A percentile compares a stretch with the other conserved stretches of the same genome.
Conservation (phyloP, 1,139 yeast species). For the Arxiozyma slooffiae region DNA sequence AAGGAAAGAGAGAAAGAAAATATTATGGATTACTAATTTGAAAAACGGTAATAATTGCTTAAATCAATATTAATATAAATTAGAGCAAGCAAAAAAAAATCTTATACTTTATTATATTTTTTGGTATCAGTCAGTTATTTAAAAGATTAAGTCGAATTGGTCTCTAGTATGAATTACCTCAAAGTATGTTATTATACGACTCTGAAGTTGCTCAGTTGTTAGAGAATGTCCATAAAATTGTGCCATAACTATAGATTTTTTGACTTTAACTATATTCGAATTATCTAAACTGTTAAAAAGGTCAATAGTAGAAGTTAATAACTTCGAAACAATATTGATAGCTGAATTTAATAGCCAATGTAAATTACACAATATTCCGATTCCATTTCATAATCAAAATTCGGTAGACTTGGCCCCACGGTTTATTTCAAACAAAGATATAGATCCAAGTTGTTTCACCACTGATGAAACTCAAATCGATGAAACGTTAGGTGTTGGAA, state of each 20-base stretch:
- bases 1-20: background rate
- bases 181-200: constrained; percentile 27
- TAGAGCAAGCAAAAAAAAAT: background rate
- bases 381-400: background rate
- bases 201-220: constrained; percentile 26
- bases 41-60: background rate
- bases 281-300: constrained; percentile 40
- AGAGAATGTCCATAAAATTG: constrained; percentile 21
- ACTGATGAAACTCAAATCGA: constrained; percentile 59
- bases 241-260: constrained; percentile 36
- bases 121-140: background rate
- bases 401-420: background rate
- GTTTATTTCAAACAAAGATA: background rate
- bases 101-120: background rate
- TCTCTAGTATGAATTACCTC: constrained; percentile 33
- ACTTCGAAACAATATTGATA: constrained; percentile 33
- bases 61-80: background rate
- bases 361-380: constrained; percentile 7
- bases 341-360: constrained; percentile 22
- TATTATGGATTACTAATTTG: too few species aligned
- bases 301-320: constrained; percentile 40
- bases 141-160: constrained; percentile 26
- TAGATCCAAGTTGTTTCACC: constrained; percentile 31
- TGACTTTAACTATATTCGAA: constrained; percentile 33
- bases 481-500: constrained; percentile 53